Evolutionary conservation across 176 grass and related monocot genomes (phyloP).

Genomic region (Oryza australiensis): DNA sequence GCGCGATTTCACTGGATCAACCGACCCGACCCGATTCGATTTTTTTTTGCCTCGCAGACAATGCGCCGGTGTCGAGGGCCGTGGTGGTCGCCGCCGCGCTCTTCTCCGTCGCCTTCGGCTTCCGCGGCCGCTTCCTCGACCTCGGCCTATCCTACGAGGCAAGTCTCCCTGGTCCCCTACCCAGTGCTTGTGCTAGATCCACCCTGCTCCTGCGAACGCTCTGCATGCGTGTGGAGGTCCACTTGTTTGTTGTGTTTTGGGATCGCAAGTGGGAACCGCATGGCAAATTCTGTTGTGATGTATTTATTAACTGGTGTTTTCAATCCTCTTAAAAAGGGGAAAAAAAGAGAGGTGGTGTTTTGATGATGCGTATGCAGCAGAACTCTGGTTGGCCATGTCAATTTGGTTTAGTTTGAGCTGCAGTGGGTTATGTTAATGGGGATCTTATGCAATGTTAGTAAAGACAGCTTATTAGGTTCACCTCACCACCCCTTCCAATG

Average conservation of each 20-base stretch:
- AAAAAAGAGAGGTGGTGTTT: too few species aligned
- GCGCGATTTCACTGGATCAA: not conserved
- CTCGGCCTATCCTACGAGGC: conserved; percentile 92
- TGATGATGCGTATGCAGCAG: too few species aligned
- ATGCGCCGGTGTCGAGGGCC: conserved; percentile 82
- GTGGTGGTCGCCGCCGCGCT: conserved; percentile 65
- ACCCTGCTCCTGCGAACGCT: not conserved
- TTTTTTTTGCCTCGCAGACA: conserved; percentile 51
- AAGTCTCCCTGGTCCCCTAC: conserved; percentile 17
- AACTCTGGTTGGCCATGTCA: not conserved
- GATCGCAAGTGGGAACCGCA: not conserved
- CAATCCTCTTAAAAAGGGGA: too few species aligned
- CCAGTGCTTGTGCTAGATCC: not conserved
- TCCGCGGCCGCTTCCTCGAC: conserved; percentile 51
- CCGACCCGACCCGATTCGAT: not conserved
- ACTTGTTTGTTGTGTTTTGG: not conserved
- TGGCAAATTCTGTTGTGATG: not conserved
- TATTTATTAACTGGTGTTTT: not conserved
- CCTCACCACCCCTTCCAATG: conserved; percentile 3
- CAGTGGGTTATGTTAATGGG: not conserved
- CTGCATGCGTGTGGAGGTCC: not conserved
- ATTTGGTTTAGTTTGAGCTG: not conserved
- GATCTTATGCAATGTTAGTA: not conserved
- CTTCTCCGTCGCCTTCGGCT: conserved; percentile 68
- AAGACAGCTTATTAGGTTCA: conserved; percentile 3